Percentiles rank a stretch among this genome's conserved stretches.
Evolutionary conservation across 1,284 basidiomycete species (phyloP).

Genomic region (Cryptococcus sp.): DNA sequence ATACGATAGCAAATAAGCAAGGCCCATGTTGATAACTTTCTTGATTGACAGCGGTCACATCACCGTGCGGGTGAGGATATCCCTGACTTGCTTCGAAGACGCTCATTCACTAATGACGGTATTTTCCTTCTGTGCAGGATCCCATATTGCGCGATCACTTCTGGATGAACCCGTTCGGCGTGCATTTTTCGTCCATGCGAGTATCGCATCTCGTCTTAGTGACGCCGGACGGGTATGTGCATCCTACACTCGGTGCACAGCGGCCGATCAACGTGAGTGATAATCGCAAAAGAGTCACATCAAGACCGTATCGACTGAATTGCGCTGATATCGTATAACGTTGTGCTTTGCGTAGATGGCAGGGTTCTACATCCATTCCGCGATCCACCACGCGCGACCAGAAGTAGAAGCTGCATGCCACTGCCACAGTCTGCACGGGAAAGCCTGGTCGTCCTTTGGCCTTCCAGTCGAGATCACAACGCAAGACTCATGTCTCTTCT

Average conservation of each 20-base stretch:
- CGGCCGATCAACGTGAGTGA: conserved; percentile 45
- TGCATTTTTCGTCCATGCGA: conserved; percentile 39
- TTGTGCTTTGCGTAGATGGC: conserved; percentile 57
- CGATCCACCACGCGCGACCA: conserved; percentile 64
- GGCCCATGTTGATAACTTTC: too few relatives aligned
- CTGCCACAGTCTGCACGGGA: conserved; percentile 59
- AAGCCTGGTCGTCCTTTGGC: conserved; percentile 37
- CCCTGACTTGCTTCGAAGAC: neutral
- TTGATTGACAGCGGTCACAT: conserved; percentile 35
- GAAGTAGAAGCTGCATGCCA: conserved; percentile 67
- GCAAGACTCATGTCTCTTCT: conserved; percentile 40
- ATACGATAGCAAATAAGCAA: too few relatives aligned
- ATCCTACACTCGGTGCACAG: conserved; percentile 43
- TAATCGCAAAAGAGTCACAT: too few relatives aligned
- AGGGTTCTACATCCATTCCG: conserved; percentile 61
- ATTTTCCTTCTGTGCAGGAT: conserved; percentile 12
- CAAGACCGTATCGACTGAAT: too few relatives aligned
- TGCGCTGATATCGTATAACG: too few relatives aligned
- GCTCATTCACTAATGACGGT: neutral
- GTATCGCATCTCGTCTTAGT: conserved; percentile 45
- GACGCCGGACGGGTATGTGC: conserved; percentile 44
- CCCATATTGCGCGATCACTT: conserved; percentile 43
- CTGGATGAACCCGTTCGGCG: conserved; percentile 49
- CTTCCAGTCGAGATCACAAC: conserved; percentile 46
- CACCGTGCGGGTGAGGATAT: conserved; percentile 29